A percentile compares a stretch with the other conserved stretches of the same genome.
Evolutionary conservation across 2,329 filamentous ascomycete genomes (phyloP).

Genomic region (Hymenotorrendiella dingleyae): DNA sequence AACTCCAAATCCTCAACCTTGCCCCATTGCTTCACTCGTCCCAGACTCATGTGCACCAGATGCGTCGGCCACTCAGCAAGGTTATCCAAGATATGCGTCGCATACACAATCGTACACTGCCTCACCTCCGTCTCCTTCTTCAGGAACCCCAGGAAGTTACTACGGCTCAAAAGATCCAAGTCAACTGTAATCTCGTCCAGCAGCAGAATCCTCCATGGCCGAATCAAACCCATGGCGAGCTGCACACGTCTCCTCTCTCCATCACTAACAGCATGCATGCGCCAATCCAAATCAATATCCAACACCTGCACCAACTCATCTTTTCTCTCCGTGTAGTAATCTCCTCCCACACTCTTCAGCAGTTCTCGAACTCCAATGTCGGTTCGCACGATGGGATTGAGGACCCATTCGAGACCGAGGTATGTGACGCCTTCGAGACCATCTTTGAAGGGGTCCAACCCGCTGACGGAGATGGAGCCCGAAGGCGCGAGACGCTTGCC

Average conservation of each 20-base stretch:
- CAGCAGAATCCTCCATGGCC: slow-evolving; percentile 86
- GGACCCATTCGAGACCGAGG: slow-evolving; percentile 94
- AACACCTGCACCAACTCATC: slow-evolving; percentile 85
- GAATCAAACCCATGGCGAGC: slow-evolving; percentile 87
- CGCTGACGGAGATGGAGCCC: slow-evolving; percentile 68
- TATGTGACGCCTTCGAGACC: slow-evolving; percentile 93
- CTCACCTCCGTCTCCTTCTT: slow-evolving; percentile 78
- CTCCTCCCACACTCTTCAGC: slow-evolving; percentile 77
- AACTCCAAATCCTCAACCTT: slow-evolving; percentile 61
- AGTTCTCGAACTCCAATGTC: slow-evolving; percentile 90
- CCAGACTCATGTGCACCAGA: slow-evolving; percentile 90
- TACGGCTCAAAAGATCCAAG: slow-evolving; percentile 78
- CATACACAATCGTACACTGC: slow-evolving; percentile 90
- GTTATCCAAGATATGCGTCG: slow-evolving; percentile 95
- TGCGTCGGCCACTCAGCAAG: slow-evolving; percentile 92
- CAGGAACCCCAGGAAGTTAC: slow-evolving; percentile 80
- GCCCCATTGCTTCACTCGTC: slow-evolving; percentile 82
- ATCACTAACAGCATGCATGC: slow-evolving; percentile 92
- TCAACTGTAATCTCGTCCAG: slow-evolving; percentile 98
- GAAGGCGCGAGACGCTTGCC: slow-evolving; percentile 88
- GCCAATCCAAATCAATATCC: slow-evolving; percentile 87
- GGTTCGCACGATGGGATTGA: slow-evolving; percentile 91
- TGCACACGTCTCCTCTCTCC: slow-evolving; percentile 89
- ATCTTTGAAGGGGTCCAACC: slow-evolving; percentile 86
- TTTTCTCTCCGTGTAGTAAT: slow-evolving; percentile 72